phyloP scores from a whole-genome alignment of 1,284 basidiomycete species.

The Trametes hirsuta region DNA sequence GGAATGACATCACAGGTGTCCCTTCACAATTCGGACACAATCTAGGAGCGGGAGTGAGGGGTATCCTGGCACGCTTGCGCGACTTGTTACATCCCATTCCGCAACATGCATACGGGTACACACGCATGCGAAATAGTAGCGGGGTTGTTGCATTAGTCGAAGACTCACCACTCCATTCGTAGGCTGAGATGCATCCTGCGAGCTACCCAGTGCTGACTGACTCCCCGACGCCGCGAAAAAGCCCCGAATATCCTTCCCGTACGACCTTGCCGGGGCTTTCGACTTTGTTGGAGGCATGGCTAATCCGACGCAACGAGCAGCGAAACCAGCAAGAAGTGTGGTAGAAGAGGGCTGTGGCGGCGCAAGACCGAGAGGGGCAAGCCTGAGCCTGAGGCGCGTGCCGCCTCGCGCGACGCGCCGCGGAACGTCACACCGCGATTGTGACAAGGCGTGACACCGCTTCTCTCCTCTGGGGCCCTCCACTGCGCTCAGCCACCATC shows the following conservation, averaged over 20 bases:
- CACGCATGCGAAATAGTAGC: not conserved
- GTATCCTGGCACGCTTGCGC: no score
- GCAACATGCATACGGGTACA: no score
- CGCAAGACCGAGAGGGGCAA: not conserved
- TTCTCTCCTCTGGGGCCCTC: slow-evolving; percentile 1
- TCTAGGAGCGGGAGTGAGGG: no score
- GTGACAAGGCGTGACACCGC: slow-evolving; percentile 15
- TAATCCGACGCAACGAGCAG: not conserved
- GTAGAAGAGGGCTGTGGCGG: not conserved
- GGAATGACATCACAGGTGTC: no score
- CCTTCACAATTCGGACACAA: no score
- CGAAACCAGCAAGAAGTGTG: not conserved
- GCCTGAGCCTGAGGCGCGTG: not conserved
- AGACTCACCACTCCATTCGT: slow-evolving; percentile 16
- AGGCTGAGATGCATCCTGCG: slow-evolving; percentile 12
- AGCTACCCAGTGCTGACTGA: slow-evolving; percentile 17
- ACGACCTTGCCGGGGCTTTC: slow-evolving; percentile 28
- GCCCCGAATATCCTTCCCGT: slow-evolving; percentile 47
- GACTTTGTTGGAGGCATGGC: slow-evolving; percentile 21
- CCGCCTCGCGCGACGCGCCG: slow-evolving; percentile 8
- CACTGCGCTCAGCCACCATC: not conserved
- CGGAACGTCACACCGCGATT: slow-evolving; percentile 17
- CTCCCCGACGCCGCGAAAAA: slow-evolving; percentile 42
- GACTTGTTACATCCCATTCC: no score
- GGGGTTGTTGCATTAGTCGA: no score